Evolutionary conservation across 2,329 filamentous ascomycete genomes (phyloP), one percentile per base, ranked within the genome.

Genomic region (Graphium sp.): DNA sequence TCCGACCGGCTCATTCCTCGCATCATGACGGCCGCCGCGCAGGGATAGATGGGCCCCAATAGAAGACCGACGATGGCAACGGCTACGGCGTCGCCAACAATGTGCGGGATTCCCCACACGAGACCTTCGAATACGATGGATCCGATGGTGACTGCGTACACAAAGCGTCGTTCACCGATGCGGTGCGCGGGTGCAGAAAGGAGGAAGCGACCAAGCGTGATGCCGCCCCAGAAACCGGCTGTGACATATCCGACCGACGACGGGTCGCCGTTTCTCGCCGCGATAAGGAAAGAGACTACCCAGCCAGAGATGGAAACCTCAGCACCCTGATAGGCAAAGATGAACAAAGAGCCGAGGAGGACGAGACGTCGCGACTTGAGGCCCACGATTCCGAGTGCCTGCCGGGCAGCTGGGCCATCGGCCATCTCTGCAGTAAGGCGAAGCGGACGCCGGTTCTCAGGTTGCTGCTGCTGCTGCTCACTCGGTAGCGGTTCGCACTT

Each of bases 241-340:
- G 78, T 83, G 14, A 89, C 78, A 47, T 89, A 89, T 20, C 83
- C 82, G 12, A 89, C 78, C 4, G 63, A 59, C 0, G 64, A 58
- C 6, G 79, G 78, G 39, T 77, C 62, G 10, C 79, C 81, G 32
- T 71, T 56, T 21, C 81, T 73, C 36, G 72, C 66, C 28, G 66
- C 64, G 48, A 89, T 83, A 22, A 91, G 56, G 54, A 85, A 91
- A 3, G 77, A 83, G 35, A 87, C 83, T 27, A 87, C 75, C 83
- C 82, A 91, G 30, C 82, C 81, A 7, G 76, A 75, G 3, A 84
- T 55, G 1, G 69, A 71, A 34, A 83, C 76, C 50, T 92, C 83
- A 5, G 69, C 63, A 4, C 83, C 83, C 1, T 87, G 74, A 41
- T 91, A 91, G 7, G 71, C 69, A 5, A 91, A 62, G 10, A 91